Evolutionary conservation across 2,329 filamentous ascomycete species (phyloP).

Genomic region (Cadophora malorum): DNA sequence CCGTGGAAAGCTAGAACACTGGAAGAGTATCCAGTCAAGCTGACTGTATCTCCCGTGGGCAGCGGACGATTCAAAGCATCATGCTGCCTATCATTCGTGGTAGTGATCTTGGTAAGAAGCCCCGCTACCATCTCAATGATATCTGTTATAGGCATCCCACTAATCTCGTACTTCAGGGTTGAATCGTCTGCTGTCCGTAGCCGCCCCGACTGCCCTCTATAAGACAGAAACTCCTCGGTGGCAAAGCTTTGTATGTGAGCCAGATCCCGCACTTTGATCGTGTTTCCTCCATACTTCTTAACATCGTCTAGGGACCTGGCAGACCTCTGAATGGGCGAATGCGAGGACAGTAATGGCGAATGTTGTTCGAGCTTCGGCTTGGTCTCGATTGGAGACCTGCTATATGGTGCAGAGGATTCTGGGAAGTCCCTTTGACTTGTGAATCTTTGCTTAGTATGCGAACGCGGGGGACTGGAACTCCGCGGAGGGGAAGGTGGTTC

Average conservation of each 20-base stretch:
- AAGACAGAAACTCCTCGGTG: slow-evolving; percentile 73
- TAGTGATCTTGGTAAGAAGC: slow-evolving; percentile 94
- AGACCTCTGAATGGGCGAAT: slow-evolving; percentile 37
- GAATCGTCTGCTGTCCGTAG: slow-evolving; percentile 58
- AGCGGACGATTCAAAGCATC: slow-evolving; percentile 84
- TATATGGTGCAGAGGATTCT: slow-evolving; percentile 30
- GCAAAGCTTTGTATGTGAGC: slow-evolving; percentile 91
- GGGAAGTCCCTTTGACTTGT: slow-evolving; percentile 41
- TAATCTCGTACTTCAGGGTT: slow-evolving; percentile 82
- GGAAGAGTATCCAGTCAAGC: slow-evolving; percentile 67
- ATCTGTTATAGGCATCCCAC: slow-evolving; percentile 94
- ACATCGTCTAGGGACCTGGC: slow-evolving; percentile 47
- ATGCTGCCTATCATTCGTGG: slow-evolving; percentile 93
- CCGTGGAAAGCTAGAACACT: slow-evolving; percentile 94
- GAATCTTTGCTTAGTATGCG: slow-evolving; percentile 37
- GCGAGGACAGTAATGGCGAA: slow-evolving; percentile 26
- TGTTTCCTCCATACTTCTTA: slow-evolving; percentile 47
- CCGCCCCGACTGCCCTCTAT: slow-evolving; percentile 57
- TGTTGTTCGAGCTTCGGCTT: slow-evolving; percentile 25
- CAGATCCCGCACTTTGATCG: slow-evolving; percentile 84
- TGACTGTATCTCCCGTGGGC: slow-evolving; percentile 60
- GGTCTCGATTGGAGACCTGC: slow-evolving; percentile 22
- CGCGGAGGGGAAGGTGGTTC: slow-evolving; percentile 41
- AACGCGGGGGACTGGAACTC: slow-evolving; percentile 39
- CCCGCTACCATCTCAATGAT: slow-evolving; percentile 99